Percentiles rank a stretch among this genome's conserved stretches.
Conservation (phyloP, 75 land plant species). For the Pinus taeda region DNA sequence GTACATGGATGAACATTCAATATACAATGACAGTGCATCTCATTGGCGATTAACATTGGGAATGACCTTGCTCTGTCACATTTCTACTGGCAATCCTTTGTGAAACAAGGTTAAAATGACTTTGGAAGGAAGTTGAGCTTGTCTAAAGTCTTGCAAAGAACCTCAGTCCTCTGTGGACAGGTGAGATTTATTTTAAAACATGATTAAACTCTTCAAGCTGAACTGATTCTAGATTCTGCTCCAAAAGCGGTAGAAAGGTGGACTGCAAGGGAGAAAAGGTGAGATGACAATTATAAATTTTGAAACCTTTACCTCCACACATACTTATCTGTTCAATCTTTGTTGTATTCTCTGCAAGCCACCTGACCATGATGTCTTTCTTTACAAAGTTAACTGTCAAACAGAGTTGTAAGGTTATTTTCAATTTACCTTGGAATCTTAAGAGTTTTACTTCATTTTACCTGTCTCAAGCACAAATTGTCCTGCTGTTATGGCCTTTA, state of each 20-base stretch:
- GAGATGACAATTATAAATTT: neutral
- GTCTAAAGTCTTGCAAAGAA: too few species aligned
- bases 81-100: neutral
- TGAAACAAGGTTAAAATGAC: neutral
- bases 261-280: neutral
- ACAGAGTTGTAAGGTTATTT: neutral
- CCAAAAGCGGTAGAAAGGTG: neutral
- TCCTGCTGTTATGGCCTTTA: neutral
- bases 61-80: neutral
- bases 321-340: neutral
- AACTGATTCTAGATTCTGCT: neutral
- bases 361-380: neutral
- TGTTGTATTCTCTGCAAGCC: neutral
- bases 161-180: too few species aligned
- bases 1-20: neutral
- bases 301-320: neutral
- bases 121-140: too few species aligned
- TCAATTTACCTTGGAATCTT: neutral
- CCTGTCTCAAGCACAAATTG: neutral
- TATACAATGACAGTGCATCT: neutral
- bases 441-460: neutral
- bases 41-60: neutral
- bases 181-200: neutral
- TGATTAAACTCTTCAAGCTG: neutral
- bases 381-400: neutral